Evolutionary conservation across 2,329 filamentous ascomycete species (phyloP), one percentile per base, ranked within the genome.

Genomic region (Ceratocystis smalleyi): DNA sequence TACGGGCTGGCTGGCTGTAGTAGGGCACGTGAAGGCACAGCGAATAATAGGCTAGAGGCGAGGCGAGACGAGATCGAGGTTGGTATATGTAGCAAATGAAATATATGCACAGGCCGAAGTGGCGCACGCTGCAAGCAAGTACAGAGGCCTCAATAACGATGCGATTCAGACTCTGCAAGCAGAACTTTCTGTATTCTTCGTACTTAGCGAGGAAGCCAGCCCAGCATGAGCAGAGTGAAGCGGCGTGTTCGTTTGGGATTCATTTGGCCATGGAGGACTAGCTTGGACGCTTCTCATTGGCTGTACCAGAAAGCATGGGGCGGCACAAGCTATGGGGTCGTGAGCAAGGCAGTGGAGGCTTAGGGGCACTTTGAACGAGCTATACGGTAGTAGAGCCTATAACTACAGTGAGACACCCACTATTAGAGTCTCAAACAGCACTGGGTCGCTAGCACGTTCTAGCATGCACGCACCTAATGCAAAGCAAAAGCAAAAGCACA

Each of bases 201-300:
- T 40, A 12, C 35, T 40, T 40, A 5, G 35, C n/a, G 47, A 35
- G 54, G 15, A n/a, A 27, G 7, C 15, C 24, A 35, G 47, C n/a
- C 54, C 27, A 55, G 24, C 27, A 57, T 35, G 1, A 32, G 47
- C n/a, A 35, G 22, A 51, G 47, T 51, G 47, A 51, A 57, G 54
- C 54, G 67, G 59, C 59, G 59, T 61, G 59, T 61, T 61, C 59
- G 59, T 61, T 61, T 61, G 22, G 59, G 35, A 47, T 61, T 57
- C 27, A 27, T 5, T 57, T 32, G 51, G 19, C 30, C 17, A 19
- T 35, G 54, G 54, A 27, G 27, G 54, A 32, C 32, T 35, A 30
- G 27, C 54, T 8, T n/a, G 30, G 12, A 30, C 54, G 27, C 17
- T 35, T 57, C 8, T 57, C 24, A 57, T 57, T 57, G 54, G 54